Base-by-base conservation (phyloP, 768 basidiomycete species). In the Royoungia palumana region DNA sequence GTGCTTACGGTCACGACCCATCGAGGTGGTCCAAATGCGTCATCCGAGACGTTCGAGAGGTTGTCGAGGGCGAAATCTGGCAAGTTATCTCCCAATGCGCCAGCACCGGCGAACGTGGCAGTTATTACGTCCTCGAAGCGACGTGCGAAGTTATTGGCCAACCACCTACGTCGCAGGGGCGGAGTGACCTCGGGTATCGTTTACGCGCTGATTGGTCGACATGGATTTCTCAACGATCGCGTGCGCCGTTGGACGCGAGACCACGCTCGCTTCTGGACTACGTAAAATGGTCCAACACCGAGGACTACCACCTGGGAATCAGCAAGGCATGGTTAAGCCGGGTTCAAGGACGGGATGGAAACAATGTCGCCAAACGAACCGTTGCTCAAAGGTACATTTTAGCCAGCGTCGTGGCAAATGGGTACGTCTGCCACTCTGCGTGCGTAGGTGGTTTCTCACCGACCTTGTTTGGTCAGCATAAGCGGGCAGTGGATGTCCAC, bases 141-240 rank as follows among this genome's bases (percentile, higher is more conserved):
- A 90, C 88, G 0, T 87, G 87, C 58, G 88, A 90, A 58, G 81
- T 84, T 27, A 75, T 88, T 46, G 86, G 85, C 0, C 69, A 63
- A 27, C 54, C 64, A 6, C 57, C 65, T 14, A 38, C 46, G 19
- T 44, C 41, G 36, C 35, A 19, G 36, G 27, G 25, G 34, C 27
- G 40, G 28, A 16, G 42, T 20, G 34, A 41, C 35, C 54, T 38
- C 27, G 45, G 27, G 10, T 40, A 43, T 19, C 49, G 53, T 44
- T 58, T 78, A 28, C 80, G 88, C 8, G 70, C 70, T 1, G 88
- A 90, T 62, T 90, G 88, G 88, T 75, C 79, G 1, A 54, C 65
- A 1, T 89, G 84, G 60, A 75, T 89, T 41, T 54, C 62, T 11
- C 49, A 53, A 21, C 69, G 60, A 21, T 46, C 45, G 9, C 24